A percentile compares a stretch with the other conserved stretches of the same genome.
Conservation (phyloP, 1,284 basidiomycete genomes). For the Moesziomyces globuligerus region DNA sequence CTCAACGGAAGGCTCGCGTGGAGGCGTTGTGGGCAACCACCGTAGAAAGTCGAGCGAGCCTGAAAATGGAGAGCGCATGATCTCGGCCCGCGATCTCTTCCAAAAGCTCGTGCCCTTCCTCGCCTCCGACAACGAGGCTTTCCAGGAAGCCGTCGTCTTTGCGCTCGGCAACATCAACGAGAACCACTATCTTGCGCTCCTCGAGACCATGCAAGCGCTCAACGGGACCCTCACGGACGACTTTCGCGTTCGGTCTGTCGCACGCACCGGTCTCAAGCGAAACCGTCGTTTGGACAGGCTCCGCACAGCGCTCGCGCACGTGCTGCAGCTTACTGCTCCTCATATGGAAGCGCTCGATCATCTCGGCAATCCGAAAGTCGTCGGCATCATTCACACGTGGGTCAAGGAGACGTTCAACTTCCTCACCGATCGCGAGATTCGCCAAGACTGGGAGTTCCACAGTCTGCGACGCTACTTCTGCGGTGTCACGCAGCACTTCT, state of each 20-base stretch:
- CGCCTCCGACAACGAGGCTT: conserved; percentile 82
- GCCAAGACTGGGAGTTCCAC: conserved; percentile 82
- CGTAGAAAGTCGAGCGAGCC: conserved; percentile 77
- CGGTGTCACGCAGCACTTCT: conserved; percentile 84
- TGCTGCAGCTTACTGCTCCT: conserved; percentile 85
- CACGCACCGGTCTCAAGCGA: conserved; percentile 67
- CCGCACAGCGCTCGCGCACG: conserved; percentile 87
- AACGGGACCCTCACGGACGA: conserved; percentile 85
- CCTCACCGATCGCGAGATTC: conserved; percentile 77
- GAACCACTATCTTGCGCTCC: conserved; percentile 79
- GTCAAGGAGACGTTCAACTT: conserved; percentile 83
- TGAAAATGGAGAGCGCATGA: conserved; percentile 74
- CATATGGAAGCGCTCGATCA: conserved; percentile 79
- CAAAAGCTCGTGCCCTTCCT: conserved; percentile 86
- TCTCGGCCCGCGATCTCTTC: conserved; percentile 80
- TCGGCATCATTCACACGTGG: conserved; percentile 84
- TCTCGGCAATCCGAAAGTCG: conserved; percentile 74
- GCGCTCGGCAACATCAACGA: conserved; percentile 87
- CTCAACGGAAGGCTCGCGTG: conserved; percentile 56
- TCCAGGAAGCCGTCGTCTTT: conserved; percentile 84
- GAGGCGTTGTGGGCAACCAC: conserved; percentile 77
- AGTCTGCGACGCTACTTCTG: conserved; percentile 88
- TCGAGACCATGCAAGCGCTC: conserved; percentile 84
- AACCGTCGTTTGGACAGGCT: conserved; percentile 81
- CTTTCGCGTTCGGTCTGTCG: conserved; percentile 69